Evolutionary conservation across 192 early-diverging fungal genomes (phyloP).

Genomic region (Podila epicladia): DNA sequence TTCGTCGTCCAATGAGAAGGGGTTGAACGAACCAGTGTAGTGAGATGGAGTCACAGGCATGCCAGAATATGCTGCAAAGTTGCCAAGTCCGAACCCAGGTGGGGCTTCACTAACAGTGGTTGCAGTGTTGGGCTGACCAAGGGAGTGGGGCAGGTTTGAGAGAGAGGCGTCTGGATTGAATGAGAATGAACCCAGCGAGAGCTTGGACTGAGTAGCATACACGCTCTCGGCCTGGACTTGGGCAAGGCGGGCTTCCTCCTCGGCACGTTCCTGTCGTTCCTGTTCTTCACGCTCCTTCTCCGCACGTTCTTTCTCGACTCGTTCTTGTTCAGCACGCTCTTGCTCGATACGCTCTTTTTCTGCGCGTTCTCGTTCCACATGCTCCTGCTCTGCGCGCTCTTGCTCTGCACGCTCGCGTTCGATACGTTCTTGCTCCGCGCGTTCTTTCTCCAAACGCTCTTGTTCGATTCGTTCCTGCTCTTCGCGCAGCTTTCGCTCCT

Average conservation of each 20-base stretch:
- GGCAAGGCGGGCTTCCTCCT: slow-evolving; percentile 20
- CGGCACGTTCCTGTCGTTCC: slow-evolving; percentile 9
- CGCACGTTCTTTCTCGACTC: slow-evolving; percentile 7
- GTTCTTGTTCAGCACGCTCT: not conserved
- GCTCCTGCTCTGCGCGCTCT: not conserved
- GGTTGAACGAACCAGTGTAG: slow-evolving; percentile 60
- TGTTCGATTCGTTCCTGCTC: not conserved
- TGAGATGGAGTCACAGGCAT: slow-evolving; percentile 36
- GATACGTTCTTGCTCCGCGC: not conserved
- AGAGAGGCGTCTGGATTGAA: slow-evolving; percentile 43
- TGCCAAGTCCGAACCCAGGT: slow-evolving; percentile 23
- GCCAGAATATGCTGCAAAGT: slow-evolving; percentile 28
- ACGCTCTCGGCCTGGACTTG: slow-evolving; percentile 2
- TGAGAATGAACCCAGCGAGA: slow-evolving; percentile 43
- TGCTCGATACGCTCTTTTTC: not conserved
- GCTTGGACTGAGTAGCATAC: not conserved
- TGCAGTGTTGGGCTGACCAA: not conserved
- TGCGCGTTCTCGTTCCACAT: slow-evolving; percentile 5
- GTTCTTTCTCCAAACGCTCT: slow-evolving; percentile 7
- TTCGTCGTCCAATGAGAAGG: slow-evolving; percentile 55
- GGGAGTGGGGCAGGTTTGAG: slow-evolving; percentile 12
- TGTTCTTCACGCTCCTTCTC: not conserved
- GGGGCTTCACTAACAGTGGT: slow-evolving; percentile 2
- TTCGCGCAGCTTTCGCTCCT: not conserved
- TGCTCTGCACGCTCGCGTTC: slow-evolving; percentile 3